These are phyloP conservation scores for Pythium folliculosum DNA, from an alignment of 352 stramenopile species.

Conservation along the genomic window DNA sequence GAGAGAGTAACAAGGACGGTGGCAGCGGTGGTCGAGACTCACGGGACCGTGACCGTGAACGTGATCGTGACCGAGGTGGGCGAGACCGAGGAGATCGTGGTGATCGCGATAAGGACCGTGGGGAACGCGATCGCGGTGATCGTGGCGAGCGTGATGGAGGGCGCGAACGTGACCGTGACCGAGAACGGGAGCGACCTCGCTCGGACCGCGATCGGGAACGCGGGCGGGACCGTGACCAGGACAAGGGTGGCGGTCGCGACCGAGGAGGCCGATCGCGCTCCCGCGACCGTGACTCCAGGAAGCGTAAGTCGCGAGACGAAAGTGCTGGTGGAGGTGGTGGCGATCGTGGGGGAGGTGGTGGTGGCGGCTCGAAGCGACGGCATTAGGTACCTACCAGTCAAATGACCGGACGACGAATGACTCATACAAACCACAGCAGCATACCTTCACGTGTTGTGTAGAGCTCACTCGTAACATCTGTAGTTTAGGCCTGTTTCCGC, in stretches of 20 bases:
- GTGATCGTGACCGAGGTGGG: constrained; percentile 41
- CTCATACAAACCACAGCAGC: background rate
- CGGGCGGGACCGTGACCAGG: constrained; percentile 30
- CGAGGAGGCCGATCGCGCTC: constrained; percentile 26
- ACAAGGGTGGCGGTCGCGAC: constrained; percentile 34
- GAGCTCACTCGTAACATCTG: background rate
- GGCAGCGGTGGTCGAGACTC: constrained; percentile 28
- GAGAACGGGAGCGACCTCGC: constrained; percentile 30
- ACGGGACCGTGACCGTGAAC: constrained; percentile 44
- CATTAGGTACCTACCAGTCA: constrained; percentile 31
- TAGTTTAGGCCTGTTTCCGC: constrained; percentile 62
- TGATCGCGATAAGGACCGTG: constrained; percentile 31
- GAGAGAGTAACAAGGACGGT: constrained; percentile 26
- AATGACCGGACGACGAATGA: background rate
- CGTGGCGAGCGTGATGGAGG: constrained; percentile 9
- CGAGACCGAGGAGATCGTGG: constrained; percentile 32
- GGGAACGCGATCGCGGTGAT: background rate
- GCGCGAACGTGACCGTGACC: constrained; percentile 29
- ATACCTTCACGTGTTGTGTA: too few species aligned
- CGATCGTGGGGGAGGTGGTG: constrained; percentile 21
- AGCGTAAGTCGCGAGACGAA: constrained; percentile 63
- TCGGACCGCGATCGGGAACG: constrained; percentile 38
- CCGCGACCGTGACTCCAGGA: constrained; percentile 51
- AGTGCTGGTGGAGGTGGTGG: constrained; percentile 27
- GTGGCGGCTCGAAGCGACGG: constrained; percentile 46